A percentile compares a stretch with the other conserved stretches of the same genome.
Evolutionary conservation across 1,284 basidiomycete species (phyloP).

Genomic region (Stereum hirsutum): DNA sequence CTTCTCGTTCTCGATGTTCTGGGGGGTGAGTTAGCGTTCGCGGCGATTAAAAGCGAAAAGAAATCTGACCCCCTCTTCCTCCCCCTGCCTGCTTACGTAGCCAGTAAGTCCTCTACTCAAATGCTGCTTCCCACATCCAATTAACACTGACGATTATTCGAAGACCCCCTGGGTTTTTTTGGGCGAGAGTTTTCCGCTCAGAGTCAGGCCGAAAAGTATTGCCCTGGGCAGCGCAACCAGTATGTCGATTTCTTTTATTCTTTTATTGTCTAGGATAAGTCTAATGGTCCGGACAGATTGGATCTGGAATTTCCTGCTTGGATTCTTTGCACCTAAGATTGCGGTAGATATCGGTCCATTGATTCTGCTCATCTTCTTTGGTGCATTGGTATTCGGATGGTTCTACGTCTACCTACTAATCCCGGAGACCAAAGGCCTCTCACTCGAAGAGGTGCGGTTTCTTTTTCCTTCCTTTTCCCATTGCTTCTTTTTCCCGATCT

Average conservation of each 20-base stretch:
- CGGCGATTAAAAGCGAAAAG: too few species aligned
- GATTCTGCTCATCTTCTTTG: slow-evolving; percentile 70
- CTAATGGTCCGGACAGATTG: slow-evolving; percentile 26
- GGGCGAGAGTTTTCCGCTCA: slow-evolving; percentile 62
- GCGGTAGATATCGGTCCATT: slow-evolving; percentile 63
- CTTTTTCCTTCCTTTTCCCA: too few species aligned
- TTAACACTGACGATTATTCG: too few species aligned
- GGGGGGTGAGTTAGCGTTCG: too few species aligned
- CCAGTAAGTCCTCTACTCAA: too few species aligned
- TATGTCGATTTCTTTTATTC: slow-evolving; percentile 14
- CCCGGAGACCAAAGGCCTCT: slow-evolving; percentile 71
- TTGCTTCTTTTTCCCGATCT: too few species aligned
- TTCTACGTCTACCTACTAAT: slow-evolving; percentile 62
- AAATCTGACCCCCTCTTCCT: too few species aligned
- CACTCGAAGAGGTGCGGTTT: slow-evolving; percentile 55
- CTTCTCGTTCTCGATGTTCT: slow-evolving; percentile 64
- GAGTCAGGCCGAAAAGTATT: slow-evolving; percentile 68
- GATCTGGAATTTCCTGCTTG: slow-evolving; percentile 71
- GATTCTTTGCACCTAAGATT: slow-evolving; percentile 62
- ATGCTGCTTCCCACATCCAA: too few species aligned
- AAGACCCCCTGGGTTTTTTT: slow-evolving; percentile 58
- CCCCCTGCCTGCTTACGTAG: too few species aligned
- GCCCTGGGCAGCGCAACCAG: slow-evolving; percentile 58
- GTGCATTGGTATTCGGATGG: slow-evolving; percentile 63
- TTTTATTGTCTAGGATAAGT: not conserved